Conservation (phyloP, 1,284 basidiomycete genomes). For the Tylopilus sp. region DNA sequence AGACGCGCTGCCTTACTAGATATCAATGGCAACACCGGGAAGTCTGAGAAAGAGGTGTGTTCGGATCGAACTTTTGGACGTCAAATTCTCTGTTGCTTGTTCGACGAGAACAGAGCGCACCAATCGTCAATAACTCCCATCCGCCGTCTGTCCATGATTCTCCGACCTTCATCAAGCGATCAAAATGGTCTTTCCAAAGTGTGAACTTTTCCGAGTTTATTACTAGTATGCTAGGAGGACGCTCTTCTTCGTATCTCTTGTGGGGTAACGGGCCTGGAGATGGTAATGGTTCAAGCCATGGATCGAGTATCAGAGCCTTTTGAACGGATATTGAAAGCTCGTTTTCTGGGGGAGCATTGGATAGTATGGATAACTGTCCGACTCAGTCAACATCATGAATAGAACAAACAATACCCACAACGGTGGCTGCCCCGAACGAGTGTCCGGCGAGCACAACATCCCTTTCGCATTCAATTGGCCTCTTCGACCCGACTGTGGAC, state of each 20-base stretch:
- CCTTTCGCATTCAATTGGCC: slow-evolving; percentile 42
- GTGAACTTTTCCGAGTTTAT: slow-evolving; percentile 77
- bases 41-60: slow-evolving; percentile 63
- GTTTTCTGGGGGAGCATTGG: slow-evolving; percentile 42
- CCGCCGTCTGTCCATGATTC: slow-evolving; percentile 50
- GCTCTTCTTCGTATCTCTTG: slow-evolving; percentile 10
- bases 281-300: slow-evolving; percentile 75
- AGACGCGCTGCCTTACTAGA: slow-evolving; percentile 36
- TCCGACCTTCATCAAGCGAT: slow-evolving; percentile 51
- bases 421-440: slow-evolving; percentile 76
- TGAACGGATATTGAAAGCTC: slow-evolving; percentile 50
- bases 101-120: slow-evolving; percentile 29
- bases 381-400: not conserved
- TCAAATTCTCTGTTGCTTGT: not conserved
- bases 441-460: slow-evolving; percentile 63
- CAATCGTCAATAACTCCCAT: slow-evolving; percentile 49
- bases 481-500: slow-evolving; percentile 33
- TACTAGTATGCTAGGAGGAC: slow-evolving; percentile 49
- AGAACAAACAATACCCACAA: slow-evolving; percentile 44
- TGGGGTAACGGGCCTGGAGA: slow-evolving; percentile 48
- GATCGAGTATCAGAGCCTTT: slow-evolving; percentile 65
- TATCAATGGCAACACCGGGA: slow-evolving; percentile 46
- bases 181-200: slow-evolving; percentile 70
- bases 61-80: slow-evolving; percentile 43
- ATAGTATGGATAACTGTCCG: slow-evolving; percentile 54